Percentiles rank a stretch among this genome's conserved stretches.
phyloP scores from a whole-genome alignment of 768 basidiomycete genomes.

The Macrolepiota dolichaula region DNA sequence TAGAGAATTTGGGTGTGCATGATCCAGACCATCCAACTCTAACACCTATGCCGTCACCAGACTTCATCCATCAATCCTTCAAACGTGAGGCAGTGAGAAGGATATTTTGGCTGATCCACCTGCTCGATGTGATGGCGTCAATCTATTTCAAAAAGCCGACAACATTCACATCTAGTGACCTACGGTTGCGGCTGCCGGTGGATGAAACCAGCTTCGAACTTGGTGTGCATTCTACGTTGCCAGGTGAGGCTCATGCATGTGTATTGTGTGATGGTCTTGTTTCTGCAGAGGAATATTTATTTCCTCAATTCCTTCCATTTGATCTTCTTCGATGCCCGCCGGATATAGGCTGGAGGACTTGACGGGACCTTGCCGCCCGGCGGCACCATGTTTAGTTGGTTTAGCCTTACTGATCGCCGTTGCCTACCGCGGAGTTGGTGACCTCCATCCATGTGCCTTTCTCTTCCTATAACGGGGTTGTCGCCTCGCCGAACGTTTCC shows the following conservation, averaged over 20 bases:
- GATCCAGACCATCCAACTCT: constrained; percentile 58
- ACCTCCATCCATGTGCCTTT: constrained; percentile 5
- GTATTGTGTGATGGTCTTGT: constrained; percentile 1
- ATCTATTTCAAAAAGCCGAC: constrained; percentile 45
- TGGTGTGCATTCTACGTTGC: constrained; percentile 52
- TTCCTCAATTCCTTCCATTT: neutral
- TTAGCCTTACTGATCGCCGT: constrained; percentile 9
- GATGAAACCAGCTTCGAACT: constrained; percentile 83
- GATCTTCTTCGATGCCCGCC: constrained; percentile 4
- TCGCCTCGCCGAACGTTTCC: neutral
- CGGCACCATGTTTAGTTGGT: constrained; percentile 6
- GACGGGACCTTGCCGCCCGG: constrained; percentile 11
- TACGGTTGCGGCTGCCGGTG: constrained; percentile 67
- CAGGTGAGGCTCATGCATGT: constrained; percentile 34
- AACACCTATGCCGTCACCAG: constrained; percentile 55
- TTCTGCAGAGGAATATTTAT: neutral
- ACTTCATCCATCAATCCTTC: constrained; percentile 57
- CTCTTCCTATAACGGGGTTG: neutral
- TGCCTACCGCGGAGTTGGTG: neutral
- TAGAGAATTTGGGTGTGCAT: constrained; percentile 65
- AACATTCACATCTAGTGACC: constrained; percentile 40
- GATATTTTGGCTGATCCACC: constrained; percentile 76
- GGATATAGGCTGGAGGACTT: neutral
- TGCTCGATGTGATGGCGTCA: constrained; percentile 49
- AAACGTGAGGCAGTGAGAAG: constrained; percentile 79